phyloP scores from a whole-genome alignment of 1,139 yeast genomes.

The Candida albicans region DNA sequence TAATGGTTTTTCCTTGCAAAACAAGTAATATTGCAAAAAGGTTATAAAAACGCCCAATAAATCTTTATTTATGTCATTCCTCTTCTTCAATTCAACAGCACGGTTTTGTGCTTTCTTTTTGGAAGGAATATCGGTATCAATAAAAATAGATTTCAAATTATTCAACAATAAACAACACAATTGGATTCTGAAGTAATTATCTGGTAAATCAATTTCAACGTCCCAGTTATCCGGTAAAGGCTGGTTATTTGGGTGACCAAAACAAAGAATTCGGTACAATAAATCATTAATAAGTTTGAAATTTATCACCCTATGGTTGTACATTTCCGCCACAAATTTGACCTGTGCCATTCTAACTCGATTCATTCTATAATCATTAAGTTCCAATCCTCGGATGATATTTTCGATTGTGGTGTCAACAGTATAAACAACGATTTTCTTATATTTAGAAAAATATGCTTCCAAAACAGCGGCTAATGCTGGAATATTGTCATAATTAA shows the following conservation, averaged over 20 bases:
- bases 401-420: conserved; percentile 70
- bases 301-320: conserved; percentile 48
- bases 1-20: conserved; percentile 61
- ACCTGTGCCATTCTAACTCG: conserved; percentile 64
- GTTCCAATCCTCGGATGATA: conserved; percentile 65
- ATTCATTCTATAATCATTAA: conserved; percentile 58
- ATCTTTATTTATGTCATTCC: conserved; percentile 19
- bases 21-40: conserved; percentile 74
- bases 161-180: conserved; percentile 39
- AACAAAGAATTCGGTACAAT: conserved; percentile 59
- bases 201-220: conserved; percentile 56
- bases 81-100: conserved; percentile 10
- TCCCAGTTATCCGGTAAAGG: conserved; percentile 50
- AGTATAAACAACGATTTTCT: conserved; percentile 40
- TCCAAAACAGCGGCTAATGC: conserved; percentile 50
- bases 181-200: conserved; percentile 72
- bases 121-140: conserved; percentile 12
- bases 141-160: conserved; percentile 16
- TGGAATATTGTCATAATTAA: conserved; percentile 57
- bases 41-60: conserved; percentile 49
- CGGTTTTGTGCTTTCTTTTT: conserved; percentile 11
- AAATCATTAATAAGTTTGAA: conserved; percentile 51
- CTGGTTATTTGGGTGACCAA: conserved; percentile 66
- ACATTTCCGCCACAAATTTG: conserved; percentile 60
- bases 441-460: conserved; percentile 33